Evolutionary conservation across 2,329 filamentous ascomycete species (phyloP), one percentile per base, ranked within the genome.

Genomic region (Diaporthe citrichinensis): DNA sequence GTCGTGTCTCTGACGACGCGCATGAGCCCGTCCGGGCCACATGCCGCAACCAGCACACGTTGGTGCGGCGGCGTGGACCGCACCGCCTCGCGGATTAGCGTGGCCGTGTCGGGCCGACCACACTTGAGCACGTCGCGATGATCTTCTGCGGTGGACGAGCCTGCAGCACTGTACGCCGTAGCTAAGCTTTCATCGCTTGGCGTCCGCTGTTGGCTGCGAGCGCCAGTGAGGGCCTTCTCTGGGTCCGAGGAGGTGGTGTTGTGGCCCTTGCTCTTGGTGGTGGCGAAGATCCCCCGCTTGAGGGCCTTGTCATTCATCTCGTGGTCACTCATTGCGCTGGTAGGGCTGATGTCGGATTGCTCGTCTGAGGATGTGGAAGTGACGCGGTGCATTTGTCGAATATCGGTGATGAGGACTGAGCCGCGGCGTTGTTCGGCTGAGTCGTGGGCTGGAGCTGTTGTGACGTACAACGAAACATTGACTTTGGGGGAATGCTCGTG

Each of bases 21-120:
- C 82, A 88, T 86, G 68, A 90, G 78, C 5, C 83, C 80, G 31
- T 83, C 82, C 1, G 88, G 88, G 4, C 88, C 88, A 79, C 88
- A 90, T 2, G 85, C 87, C 3, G 85, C 87, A 55, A 90, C 83
- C 12, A 86, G 82, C 31, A 88, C 82, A 36, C 85, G 83, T 76
- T 86, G 82, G 55, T 83, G 79, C 20, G 79, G 76, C 0, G 78
- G 78, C 3, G 82, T 80, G 9, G 81, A 82, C 1, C 74, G 76
- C 28, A 88, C 83, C 1, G 85, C 84, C 28, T 81, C 79, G 8
- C 80, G 81, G 67, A 89, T 85, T 12, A 86, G 80, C 0, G 79
- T 78, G 15, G 80, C 82, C 23, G 85, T 79, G 77, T 88, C 84
- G 2, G 87, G 87, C 23, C 87, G 80, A 2, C 87, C 86, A 7